Conservation (phyloP, 2,329 filamentous ascomycete species). For the Pestalotiopsis sp. region DNA sequence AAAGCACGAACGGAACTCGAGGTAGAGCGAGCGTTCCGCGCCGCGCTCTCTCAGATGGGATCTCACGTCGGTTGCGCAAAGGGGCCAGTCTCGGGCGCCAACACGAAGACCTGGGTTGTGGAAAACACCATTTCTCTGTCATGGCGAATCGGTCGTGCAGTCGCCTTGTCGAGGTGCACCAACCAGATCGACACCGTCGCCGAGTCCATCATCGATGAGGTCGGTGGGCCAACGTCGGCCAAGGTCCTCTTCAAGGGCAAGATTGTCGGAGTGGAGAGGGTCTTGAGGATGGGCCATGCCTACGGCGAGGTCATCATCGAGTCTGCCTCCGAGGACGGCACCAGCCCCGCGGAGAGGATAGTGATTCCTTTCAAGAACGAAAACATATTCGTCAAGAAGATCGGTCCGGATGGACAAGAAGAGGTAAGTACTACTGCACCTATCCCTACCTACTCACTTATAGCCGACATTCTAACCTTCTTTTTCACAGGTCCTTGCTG, state of each 20-base stretch:
- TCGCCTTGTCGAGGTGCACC: constrained; percentile 47
- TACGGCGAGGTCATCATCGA: constrained; percentile 60
- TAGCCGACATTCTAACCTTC: not conserved
- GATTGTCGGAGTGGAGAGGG: constrained; percentile 59
- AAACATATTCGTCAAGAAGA: constrained; percentile 59
- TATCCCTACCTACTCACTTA: too few relatives aligned
- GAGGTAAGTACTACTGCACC: constrained; percentile 15
- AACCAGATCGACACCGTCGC: constrained; percentile 54
- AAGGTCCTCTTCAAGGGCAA: constrained; percentile 62
- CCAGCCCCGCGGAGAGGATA: constrained; percentile 31
- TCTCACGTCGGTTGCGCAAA: constrained; percentile 50
- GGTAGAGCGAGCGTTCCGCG: constrained; percentile 48
- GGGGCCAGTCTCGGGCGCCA: constrained; percentile 45
- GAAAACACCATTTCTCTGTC: constrained; percentile 51
- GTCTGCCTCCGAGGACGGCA: constrained; percentile 33
- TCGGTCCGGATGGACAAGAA: constrained; percentile 35
- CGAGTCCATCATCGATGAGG: constrained; percentile 57
- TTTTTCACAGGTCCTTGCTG: constrained; percentile 41
- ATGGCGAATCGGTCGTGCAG: constrained; percentile 60
- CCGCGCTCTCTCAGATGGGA: constrained; percentile 53
- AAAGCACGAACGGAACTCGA: constrained; percentile 44
- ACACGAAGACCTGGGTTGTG: constrained; percentile 49
- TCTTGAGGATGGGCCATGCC: constrained; percentile 55
- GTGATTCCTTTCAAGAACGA: constrained; percentile 74
- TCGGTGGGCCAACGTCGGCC: constrained; percentile 51